A percentile compares a stretch with the other conserved stretches of the same genome.
Evolutionary conservation across 345 rosid species (phyloP).

Genomic region (Populus alba): DNA sequence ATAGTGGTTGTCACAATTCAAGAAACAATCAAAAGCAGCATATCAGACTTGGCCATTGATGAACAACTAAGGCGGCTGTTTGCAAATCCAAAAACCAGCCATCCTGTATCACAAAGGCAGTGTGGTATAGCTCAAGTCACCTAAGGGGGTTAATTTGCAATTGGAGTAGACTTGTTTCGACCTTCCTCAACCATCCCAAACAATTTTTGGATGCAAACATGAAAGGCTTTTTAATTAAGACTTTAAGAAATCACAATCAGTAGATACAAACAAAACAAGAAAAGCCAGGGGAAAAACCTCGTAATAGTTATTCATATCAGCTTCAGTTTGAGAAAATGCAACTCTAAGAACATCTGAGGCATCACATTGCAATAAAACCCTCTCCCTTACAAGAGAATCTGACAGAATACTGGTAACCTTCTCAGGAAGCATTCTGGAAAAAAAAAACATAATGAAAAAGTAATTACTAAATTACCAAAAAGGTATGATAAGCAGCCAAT

Average conservation of each 20-base stretch:
- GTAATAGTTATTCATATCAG: slow-evolving; percentile 66
- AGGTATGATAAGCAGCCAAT: not conserved
- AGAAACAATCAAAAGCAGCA: not conserved
- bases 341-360: slow-evolving; percentile 82
- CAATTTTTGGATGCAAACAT: not conserved
- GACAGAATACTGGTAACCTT: slow-evolving; percentile 64
- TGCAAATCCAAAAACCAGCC: not conserved
- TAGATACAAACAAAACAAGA: not conserved
- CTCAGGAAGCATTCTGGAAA: slow-evolving; percentile 76
- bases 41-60: not conserved
- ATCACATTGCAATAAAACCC: slow-evolving; percentile 61
- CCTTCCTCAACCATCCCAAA: not conserved
- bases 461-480: not conserved
- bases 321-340: slow-evolving; percentile 80
- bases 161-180: not conserved
- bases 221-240: not conserved
- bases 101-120: not conserved
- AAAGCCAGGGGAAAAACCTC: slow-evolving; percentile 55
- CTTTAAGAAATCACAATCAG: not conserved
- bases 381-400: slow-evolving; percentile 63
- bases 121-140: not conserved
- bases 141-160: not conserved
- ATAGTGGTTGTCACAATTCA: not conserved
- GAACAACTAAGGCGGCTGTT: not conserved
- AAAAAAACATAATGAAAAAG: not conserved